Evolutionary conservation across 2,329 filamentous ascomycete genomes (phyloP).

Genomic region (Xylaria sp.): DNA sequence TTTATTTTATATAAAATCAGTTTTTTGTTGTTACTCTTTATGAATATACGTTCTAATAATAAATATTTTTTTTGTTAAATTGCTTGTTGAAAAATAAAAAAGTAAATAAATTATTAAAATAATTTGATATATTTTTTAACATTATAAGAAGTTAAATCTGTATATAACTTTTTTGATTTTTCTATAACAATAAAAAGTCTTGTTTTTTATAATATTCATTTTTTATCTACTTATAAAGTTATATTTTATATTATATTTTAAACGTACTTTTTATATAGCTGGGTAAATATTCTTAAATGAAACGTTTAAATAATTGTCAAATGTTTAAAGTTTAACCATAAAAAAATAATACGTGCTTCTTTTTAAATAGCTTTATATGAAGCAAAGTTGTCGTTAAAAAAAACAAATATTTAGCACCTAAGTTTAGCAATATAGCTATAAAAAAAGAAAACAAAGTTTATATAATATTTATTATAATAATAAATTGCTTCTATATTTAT

Average conservation of each 20-base stretch:
- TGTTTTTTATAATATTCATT: conserved; percentile 1
- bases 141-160: conserved; percentile 19
- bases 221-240: conserved; percentile 1
- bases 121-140: conserved; percentile 9
- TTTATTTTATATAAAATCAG: too few species aligned
- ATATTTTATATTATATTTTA: too few species aligned
- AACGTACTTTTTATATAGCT: conserved; percentile 18
- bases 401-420: too few species aligned
- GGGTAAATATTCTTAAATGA: not conserved
- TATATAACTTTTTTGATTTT: conserved; percentile 6
- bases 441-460: too few species aligned
- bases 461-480: too few species aligned
- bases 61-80: not conserved
- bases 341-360: too few species aligned
- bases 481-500: too few species aligned
- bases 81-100: not conserved
- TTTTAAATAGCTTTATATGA: too few species aligned
- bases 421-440: too few species aligned
- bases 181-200: conserved; percentile 2
- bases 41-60: not conserved
- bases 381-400: too few species aligned
- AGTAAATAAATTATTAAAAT: conserved; percentile 17
- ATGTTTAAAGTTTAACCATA: too few species aligned
- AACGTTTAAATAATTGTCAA: too few species aligned
- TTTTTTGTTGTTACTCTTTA: not conserved